These are phyloP conservation scores for Pseudozyma sp. DNA, from an alignment of 1,284 basidiomycete species.

Conservation along the genomic window DNA sequence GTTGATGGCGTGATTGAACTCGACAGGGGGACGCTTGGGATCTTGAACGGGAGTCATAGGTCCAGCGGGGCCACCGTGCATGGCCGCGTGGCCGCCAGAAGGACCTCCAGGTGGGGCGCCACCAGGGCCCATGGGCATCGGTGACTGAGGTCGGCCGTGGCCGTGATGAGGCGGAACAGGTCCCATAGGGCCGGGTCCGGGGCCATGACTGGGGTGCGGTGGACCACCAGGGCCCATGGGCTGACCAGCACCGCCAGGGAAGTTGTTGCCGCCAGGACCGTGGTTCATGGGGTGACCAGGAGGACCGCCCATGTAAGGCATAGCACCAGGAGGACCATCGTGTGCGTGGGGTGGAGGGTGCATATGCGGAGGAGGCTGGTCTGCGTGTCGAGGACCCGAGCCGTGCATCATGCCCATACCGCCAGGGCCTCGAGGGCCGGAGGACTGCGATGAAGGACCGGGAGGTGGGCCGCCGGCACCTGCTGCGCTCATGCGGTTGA, in stretches of 20 bases:
- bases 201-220: slow-evolving; percentile 39
- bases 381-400: slow-evolving; percentile 40
- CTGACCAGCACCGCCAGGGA: slow-evolving; percentile 28
- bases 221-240: slow-evolving; percentile 38
- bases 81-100: slow-evolving; percentile 20
- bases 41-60: slow-evolving; percentile 49
- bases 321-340: slow-evolving; percentile 28
- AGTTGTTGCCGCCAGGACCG: slow-evolving; percentile 25
- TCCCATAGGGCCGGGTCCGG: slow-evolving; percentile 38
- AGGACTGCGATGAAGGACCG: slow-evolving; percentile 26
- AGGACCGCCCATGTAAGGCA: slow-evolving; percentile 40
- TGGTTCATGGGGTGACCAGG: slow-evolving; percentile 35
- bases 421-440: slow-evolving; percentile 33
- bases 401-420: slow-evolving; percentile 47
- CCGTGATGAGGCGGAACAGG: slow-evolving; percentile 39
- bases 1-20: slow-evolving; percentile 97
- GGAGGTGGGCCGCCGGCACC: slow-evolving; percentile 23
- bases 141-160: slow-evolving; percentile 48
- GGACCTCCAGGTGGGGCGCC: slow-evolving; percentile 33
- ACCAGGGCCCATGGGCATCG: slow-evolving; percentile 42
- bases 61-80: slow-evolving; percentile 32
- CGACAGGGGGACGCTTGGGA: slow-evolving; percentile 72
- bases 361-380: slow-evolving; percentile 43
- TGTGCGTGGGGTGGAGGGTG: slow-evolving; percentile 42
- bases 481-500: slow-evolving; percentile 62